Evolutionary conservation across 768 basidiomycete species (phyloP), one percentile per base, ranked within the genome.

Genomic region (Boletus pseudo-olivaceus): DNA sequence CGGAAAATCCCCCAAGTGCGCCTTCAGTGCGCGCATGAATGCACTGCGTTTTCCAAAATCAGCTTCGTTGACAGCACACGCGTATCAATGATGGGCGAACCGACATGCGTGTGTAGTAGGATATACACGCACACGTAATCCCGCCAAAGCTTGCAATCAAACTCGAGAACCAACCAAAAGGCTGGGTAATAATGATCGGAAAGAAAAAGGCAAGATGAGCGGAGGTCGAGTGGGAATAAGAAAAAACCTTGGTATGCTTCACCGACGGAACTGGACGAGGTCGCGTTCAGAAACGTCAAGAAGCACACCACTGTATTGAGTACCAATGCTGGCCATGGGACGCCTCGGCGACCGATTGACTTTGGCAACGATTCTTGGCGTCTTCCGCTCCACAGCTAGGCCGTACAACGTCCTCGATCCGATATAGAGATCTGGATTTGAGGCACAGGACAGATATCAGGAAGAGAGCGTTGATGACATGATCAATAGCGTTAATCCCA

Each of bases 351-450:
- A n/a, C n/a, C n/a, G n/a, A n/a, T n/a, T n/a, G n/a, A n/a, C n/a
- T n/a, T n/a, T n/a, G n/a, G n/a, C n/a, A n/a, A n/a, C n/a, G n/a
- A n/a, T n/a, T n/a, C n/a, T n/a, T n/a, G n/a, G n/a, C 33, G 33
- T 12, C 33, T 11, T 14, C 33, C 33, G 33, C 2, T 34, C 33
- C 11, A 34, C n/a, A n/a, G n/a, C n/a, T n/a, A n/a, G n/a, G n/a
- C n/a, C n/a, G n/a, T n/a, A n/a, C n/a, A n/a, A n/a, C n/a, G n/a
- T n/a, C n/a, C n/a, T 34, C 37, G 76, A 76, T 37, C 71, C 72
- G 8, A n/a, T n/a, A 79, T 79, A 85, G 44, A 86, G 69, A 67
- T 87, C 87, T 15, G 80, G 82, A 66, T 85, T 86, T 19, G 84
- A 62, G 49, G 58, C 55, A 51, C 66, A 40, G 55, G 4, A 85